These are phyloP conservation scores for Xylaria sp. DNA, from an alignment of 2,329 filamentous ascomycete genomes.

Conservation along the genomic window DNA sequence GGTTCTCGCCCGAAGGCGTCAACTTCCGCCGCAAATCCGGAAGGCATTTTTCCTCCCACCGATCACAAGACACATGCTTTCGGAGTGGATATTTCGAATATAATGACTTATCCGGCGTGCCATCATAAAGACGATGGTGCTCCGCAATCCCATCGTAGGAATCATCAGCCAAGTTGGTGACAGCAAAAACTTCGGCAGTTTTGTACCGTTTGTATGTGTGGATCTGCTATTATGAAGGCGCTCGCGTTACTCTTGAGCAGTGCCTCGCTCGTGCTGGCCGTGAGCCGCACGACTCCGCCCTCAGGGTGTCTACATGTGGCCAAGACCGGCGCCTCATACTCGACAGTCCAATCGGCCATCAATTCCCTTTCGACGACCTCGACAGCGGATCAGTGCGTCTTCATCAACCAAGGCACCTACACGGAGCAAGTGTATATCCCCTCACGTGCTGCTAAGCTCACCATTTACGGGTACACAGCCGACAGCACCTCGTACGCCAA, in stretches of 20 bases:
- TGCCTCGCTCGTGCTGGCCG: slow-evolving; percentile 34
- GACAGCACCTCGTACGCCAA: slow-evolving; percentile 56
- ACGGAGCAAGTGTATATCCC: slow-evolving; percentile 63
- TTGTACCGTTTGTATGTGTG: background rate
- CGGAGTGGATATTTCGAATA: background rate
- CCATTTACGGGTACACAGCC: slow-evolving; percentile 64
- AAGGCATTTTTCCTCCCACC: background rate
- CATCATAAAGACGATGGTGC: background rate
- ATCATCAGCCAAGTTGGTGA: background rate
- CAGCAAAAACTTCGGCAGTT: background rate
- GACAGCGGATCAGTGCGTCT: slow-evolving; percentile 59
- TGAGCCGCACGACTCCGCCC: slow-evolving; percentile 48
- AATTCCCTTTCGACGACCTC: slow-evolving; percentile 60
- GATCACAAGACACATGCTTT: background rate
- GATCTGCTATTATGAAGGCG: slow-evolving; percentile 16
- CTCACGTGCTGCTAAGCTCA: slow-evolving; percentile 52
- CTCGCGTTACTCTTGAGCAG: slow-evolving; percentile 13
- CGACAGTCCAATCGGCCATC: slow-evolving; percentile 60
- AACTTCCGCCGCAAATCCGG: slow-evolving; percentile 25
- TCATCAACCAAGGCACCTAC: slow-evolving; percentile 66
- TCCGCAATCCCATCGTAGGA: background rate
- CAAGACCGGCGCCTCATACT: slow-evolving; percentile 45
- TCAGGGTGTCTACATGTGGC: slow-evolving; percentile 57
- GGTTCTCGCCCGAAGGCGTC: slow-evolving; percentile 1
- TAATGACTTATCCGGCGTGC: background rate